phyloP scores from a whole-genome alignment of 257 asterid species.

The Solanum chilense region DNA sequence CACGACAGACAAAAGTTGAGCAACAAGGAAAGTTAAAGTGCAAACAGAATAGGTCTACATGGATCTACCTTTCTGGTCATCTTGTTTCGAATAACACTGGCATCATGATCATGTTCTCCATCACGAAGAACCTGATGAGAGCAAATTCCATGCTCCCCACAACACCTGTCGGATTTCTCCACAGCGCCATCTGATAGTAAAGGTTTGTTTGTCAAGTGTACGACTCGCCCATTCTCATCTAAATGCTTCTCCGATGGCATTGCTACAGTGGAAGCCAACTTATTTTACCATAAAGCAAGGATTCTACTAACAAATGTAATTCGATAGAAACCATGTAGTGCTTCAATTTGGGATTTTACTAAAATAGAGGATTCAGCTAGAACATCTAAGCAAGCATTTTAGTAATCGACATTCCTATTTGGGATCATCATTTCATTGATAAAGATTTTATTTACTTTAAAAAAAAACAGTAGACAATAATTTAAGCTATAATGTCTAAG shows the following conservation, averaged over 20 bases:
- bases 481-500: not conserved
- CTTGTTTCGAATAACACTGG: conserved; percentile 27
- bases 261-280: conserved; percentile 8
- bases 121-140: conserved; percentile 59
- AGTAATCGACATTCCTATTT: not conserved
- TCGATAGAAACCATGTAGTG: not conserved
- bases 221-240: conserved; percentile 13
- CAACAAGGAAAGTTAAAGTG: not conserved
- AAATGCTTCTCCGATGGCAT: conserved; percentile 24
- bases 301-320: not conserved
- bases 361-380: not conserved
- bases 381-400: not conserved
- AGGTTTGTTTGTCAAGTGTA: conserved; percentile 16
- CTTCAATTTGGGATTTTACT: not conserved
- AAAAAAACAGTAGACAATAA: not conserved
- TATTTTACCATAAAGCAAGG: not conserved
- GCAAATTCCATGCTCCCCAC: conserved; percentile 57
- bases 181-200: conserved; percentile 11
- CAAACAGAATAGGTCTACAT: not conserved
- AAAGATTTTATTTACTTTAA: not conserved
- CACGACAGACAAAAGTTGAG: not conserved
- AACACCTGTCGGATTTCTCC: conserved; percentile 35
- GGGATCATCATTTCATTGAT: not conserved
- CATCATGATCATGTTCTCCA: conserved; percentile 33
- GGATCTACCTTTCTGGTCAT: conserved; percentile 54